phyloP scores from a whole-genome alignment of 257 asterid genomes.

The Asclepias syriaca region DNA sequence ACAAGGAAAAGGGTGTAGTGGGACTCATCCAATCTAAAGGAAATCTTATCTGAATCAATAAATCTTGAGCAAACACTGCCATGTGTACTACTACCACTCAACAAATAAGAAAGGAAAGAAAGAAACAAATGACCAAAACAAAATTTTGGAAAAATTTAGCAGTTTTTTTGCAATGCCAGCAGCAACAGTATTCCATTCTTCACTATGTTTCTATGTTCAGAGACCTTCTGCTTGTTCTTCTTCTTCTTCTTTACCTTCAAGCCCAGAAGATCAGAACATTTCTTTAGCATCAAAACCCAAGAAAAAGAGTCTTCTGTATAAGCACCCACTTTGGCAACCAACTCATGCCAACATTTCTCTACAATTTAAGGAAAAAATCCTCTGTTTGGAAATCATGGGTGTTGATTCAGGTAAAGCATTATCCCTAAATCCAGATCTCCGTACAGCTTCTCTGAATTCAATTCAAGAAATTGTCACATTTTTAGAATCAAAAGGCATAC shows the following conservation, averaged over 20 bases:
- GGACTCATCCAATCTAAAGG: slow-evolving; percentile 37
- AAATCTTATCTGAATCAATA: too few species aligned
- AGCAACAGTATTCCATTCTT: slow-evolving; percentile 41
- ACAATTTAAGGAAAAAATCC: slow-evolving; percentile 82
- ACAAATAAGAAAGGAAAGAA: slow-evolving; percentile 2
- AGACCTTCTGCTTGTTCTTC: slow-evolving; percentile 27
- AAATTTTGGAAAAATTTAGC: not conserved
- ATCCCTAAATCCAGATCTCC: slow-evolving; percentile 69
- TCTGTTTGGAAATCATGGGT: slow-evolving; percentile 93
- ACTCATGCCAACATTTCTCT: slow-evolving; percentile 61
- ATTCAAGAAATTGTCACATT: slow-evolving; percentile 61
- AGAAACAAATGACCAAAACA: not conserved
- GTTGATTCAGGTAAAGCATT: slow-evolving; percentile 80
- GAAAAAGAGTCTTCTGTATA: slow-evolving; percentile 38
- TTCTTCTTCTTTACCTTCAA: slow-evolving; percentile 16
- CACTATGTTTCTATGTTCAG: slow-evolving; percentile 42
- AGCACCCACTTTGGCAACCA: slow-evolving; percentile 67
- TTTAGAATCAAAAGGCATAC: slow-evolving; percentile 83
- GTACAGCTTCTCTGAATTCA: slow-evolving; percentile 48
- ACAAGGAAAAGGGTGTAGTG: not conserved
- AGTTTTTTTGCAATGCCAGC: slow-evolving; percentile 26
- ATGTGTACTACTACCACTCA: slow-evolving; percentile 29
- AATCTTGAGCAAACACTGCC: slow-evolving; percentile 26
- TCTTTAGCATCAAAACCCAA: slow-evolving; percentile 43
- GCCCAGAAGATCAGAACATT: slow-evolving; percentile 23